These are phyloP conservation scores for Naematelia aurantialba DNA, from an alignment of 768 basidiomycete genomes.

Conservation along the genomic window DNA sequence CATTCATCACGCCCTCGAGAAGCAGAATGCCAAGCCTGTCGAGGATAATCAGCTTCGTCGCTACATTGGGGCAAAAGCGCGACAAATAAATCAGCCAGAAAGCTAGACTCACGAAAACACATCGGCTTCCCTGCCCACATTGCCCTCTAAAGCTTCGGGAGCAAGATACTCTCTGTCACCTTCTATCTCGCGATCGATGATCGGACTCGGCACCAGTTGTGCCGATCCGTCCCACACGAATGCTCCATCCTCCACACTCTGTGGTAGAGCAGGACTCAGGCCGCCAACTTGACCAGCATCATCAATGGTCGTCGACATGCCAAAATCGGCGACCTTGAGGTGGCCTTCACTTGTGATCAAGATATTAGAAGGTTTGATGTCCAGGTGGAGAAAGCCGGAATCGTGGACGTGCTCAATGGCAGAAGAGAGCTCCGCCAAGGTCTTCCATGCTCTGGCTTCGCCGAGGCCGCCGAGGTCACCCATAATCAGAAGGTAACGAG, in stretches of 20 bases:
- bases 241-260: constrained; percentile 24
- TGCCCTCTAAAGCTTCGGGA: constrained; percentile 85
- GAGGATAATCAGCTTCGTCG: background rate
- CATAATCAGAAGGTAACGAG: constrained; percentile 84
- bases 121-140: constrained; percentile 88
- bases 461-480: constrained; percentile 80
- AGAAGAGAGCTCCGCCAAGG: constrained; percentile 73
- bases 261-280: constrained; percentile 36
- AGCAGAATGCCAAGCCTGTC: constrained; percentile 88
- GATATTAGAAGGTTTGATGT: constrained; percentile 95
- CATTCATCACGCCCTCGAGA: constrained; percentile 90
- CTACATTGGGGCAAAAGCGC: too few relatives aligned
- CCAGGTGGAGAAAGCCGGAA: constrained; percentile 84
- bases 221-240: constrained; percentile 30
- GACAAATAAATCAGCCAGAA: too few relatives aligned
- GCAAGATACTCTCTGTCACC: constrained; percentile 97
- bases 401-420: constrained; percentile 87
- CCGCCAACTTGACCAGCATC: constrained; percentile 50
- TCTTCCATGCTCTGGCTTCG: constrained; percentile 94
- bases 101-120: constrained; percentile 74
- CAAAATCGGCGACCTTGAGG: constrained; percentile 97
- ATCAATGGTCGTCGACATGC: constrained; percentile 94
- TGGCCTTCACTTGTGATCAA: constrained; percentile 81
- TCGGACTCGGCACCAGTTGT: constrained; percentile 29
- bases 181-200: constrained; percentile 59